Conservation (phyloP, 2,329 filamentous ascomycete species). For the Pestalotiopsis sp. region DNA sequence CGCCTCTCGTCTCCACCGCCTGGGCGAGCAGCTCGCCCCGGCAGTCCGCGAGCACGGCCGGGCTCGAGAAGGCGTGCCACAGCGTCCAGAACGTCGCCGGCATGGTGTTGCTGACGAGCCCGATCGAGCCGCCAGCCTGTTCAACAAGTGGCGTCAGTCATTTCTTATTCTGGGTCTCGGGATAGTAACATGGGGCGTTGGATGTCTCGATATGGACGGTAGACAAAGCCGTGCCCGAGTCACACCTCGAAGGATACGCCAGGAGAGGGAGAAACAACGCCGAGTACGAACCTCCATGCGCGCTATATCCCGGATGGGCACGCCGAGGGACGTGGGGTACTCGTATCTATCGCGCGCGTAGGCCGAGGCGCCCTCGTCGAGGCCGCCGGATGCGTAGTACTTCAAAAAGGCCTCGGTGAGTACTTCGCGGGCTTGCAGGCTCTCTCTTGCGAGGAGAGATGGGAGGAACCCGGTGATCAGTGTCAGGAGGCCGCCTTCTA, state of each 20-base stretch:
- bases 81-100: conserved; percentile 20
- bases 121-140: conserved; percentile 9
- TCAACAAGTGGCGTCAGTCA: no score
- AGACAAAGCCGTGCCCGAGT: no score
- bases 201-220: no score
- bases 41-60: conserved; percentile 17
- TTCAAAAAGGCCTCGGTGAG: conserved; percentile 13
- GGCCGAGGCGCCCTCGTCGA: conserved; percentile 10
- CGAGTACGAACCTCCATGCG: conserved; percentile 2
- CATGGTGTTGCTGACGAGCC: conserved; percentile 16
- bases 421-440: conserved; percentile 9
- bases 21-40: conserved; percentile 11
- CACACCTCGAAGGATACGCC: no score
- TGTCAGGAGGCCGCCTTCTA: conserved; percentile 12
- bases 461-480: conserved; percentile 15
- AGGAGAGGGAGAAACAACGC: no score
- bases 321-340: conserved; percentile 3
- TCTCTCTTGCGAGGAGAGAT: conserved; percentile 13
- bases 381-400: conserved; percentile 12
- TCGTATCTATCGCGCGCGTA: conserved; percentile 11
- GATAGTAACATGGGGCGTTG: no score
- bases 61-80: conserved; percentile 18
- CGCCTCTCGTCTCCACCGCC: neutral
- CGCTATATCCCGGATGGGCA: conserved; percentile 15
- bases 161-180: no score